These are phyloP conservation scores for Epichloe festucae DNA, from an alignment of 2,329 filamentous ascomycete species.

Conservation along the genomic window DNA sequence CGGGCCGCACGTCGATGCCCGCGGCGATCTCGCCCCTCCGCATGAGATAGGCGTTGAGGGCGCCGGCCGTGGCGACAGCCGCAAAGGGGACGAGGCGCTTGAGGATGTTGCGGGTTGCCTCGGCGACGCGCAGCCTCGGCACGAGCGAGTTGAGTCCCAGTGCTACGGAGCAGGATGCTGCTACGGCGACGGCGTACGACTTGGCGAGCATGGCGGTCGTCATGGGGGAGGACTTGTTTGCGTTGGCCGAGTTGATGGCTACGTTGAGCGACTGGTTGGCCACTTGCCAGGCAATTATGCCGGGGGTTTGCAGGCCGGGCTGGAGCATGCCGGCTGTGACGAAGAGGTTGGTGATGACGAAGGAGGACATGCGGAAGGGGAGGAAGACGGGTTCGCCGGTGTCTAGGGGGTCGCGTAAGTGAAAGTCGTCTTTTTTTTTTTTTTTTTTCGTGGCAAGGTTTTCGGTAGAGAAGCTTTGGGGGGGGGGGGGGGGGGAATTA, in stretches of 20 bases:
- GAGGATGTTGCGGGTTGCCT: constrained; percentile 63
- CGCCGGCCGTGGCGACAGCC: constrained; percentile 81
- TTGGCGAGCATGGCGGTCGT: constrained; percentile 68
- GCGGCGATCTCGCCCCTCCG: constrained; percentile 86
- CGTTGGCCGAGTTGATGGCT: constrained; percentile 93
- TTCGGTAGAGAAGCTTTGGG: not conserved
- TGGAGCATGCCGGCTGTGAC: constrained; percentile 97
- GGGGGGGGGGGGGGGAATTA: constrained; percentile 33
- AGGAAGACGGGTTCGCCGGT: constrained; percentile 85
- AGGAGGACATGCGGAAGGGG: constrained; percentile 95
- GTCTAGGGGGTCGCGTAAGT: constrained; percentile 38
- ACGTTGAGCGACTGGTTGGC: constrained; percentile 97
- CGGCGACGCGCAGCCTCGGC: constrained; percentile 68
- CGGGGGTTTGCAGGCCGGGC: constrained; percentile 64
- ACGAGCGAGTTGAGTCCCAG: constrained; percentile 85
- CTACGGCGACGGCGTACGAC: constrained; percentile 85
- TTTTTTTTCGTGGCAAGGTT: not conserved
- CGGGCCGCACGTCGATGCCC: constrained; percentile 86
- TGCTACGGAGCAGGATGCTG: constrained; percentile 86
- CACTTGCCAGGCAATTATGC: constrained; percentile 88
- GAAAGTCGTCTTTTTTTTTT: not conserved
- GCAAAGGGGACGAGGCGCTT: constrained; percentile 89
- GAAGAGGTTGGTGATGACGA: constrained; percentile 83
- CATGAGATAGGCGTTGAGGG: constrained; percentile 95
- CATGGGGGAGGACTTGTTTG: constrained; percentile 91